Percentiles rank a stretch among this genome's conserved stretches.
phyloP scores from a whole-genome alignment of 306 rosid genomes.

The Quercus engelmannii region DNA sequence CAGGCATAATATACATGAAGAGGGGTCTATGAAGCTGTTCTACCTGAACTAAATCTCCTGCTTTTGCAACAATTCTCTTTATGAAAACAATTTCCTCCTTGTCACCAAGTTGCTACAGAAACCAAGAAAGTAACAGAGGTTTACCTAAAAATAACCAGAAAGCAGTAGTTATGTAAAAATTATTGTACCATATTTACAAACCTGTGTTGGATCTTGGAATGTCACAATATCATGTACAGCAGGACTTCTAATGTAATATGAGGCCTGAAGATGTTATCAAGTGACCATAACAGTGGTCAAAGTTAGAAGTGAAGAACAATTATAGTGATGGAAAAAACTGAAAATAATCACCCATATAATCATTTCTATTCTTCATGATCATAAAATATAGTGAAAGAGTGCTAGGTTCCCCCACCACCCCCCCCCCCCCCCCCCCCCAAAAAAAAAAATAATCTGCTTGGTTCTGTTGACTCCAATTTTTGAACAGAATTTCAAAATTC shows the following conservation, averaged over 20 bases:
- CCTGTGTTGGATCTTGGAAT: slow-evolving; percentile 80
- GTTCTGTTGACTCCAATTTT: not conserved
- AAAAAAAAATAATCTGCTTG: not conserved
- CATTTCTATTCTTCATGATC: not conserved
- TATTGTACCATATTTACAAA: slow-evolving; percentile 27
- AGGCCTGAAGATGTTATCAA: slow-evolving; percentile 50
- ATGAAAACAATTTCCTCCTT: slow-evolving; percentile 50
- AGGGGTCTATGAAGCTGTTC: not conserved
- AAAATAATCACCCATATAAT: slow-evolving; percentile 2
- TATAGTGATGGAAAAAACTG: not conserved
- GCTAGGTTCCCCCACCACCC: too few species aligned
- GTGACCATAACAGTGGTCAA: slow-evolving; percentile 1
- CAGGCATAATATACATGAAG: not conserved
- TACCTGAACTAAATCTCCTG: slow-evolving; percentile 83
- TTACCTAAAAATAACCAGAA: slow-evolving; percentile 9
- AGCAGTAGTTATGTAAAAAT: slow-evolving; percentile 9
- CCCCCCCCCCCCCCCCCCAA: too few species aligned
- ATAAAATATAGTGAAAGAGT: not conserved
- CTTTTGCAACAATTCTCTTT: slow-evolving; percentile 86
- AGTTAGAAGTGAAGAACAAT: slow-evolving; percentile 13
- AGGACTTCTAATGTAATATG: slow-evolving; percentile 66
- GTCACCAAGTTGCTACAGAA: slow-evolving; percentile 46
- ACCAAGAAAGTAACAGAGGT: slow-evolving; percentile 23
- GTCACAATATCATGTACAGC: slow-evolving; percentile 65
- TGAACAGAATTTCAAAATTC: not conserved